Conservation (phyloP, 2,329 filamentous ascomycete species). For the Claviceps quebecensis region DNA sequence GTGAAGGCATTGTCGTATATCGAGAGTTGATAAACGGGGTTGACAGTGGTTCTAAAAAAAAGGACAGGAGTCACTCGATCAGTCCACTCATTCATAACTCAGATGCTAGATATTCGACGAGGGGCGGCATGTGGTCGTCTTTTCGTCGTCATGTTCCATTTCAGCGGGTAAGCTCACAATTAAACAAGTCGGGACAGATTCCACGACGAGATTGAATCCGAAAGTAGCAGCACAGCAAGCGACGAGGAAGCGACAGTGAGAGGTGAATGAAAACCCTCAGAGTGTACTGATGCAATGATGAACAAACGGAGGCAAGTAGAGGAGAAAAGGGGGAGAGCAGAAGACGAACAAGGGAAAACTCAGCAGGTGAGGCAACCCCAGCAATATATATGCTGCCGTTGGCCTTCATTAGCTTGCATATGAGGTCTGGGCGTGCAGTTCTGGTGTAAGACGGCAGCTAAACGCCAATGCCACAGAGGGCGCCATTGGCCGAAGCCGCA, state of each 20-base stretch:
- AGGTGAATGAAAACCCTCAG: neutral
- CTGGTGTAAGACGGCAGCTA: too few relatives aligned
- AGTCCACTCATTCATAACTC: too few relatives aligned
- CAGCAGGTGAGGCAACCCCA: neutral
- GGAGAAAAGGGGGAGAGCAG: neutral
- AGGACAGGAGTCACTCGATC: too few relatives aligned
- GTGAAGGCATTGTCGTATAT: slow-evolving; percentile 35
- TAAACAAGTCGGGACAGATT: neutral
- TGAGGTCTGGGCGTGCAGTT: too few relatives aligned
- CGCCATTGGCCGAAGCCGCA: too few relatives aligned
- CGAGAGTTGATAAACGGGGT: too few relatives aligned
- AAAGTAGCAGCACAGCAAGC: neutral
- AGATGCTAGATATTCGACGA: too few relatives aligned
- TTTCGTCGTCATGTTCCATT: neutral
- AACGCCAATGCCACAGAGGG: too few relatives aligned
- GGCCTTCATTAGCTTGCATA: neutral
- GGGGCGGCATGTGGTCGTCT: neutral
- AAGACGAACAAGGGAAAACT: neutral
- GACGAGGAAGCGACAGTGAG: neutral
- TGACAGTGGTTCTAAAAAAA: too few relatives aligned
- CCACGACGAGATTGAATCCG: neutral
- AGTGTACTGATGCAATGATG: neutral
- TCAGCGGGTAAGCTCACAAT: neutral
- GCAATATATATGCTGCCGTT: neutral
- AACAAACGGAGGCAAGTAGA: neutral